Percentiles rank a stretch among this genome's conserved stretches.
phyloP scores from a whole-genome alignment of 2,329 filamentous ascomycete species.

The Thelonectria discophora region DNA sequence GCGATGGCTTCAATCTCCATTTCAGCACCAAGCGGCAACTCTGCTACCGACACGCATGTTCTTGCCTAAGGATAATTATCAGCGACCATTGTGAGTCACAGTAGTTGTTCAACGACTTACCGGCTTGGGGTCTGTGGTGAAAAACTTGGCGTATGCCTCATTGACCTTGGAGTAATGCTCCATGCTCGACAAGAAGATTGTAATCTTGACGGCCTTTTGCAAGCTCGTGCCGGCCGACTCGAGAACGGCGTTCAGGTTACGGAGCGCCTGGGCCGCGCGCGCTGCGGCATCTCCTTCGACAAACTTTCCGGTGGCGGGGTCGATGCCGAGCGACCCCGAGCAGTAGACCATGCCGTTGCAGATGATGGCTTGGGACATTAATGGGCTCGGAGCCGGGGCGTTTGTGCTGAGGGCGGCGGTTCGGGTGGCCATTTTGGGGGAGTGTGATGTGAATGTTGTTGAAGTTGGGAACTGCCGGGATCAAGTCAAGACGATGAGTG shows the following conservation, averaged over 20 bases:
- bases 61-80: constrained; percentile 49
- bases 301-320: constrained; percentile 21
- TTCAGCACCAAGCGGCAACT: constrained; percentile 74
- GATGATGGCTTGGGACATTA: constrained; percentile 31
- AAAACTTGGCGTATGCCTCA: constrained; percentile 62
- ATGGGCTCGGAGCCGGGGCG: constrained; percentile 22
- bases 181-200: constrained; percentile 73
- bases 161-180: constrained; percentile 69
- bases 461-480: too few relatives aligned
- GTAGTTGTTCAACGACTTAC: constrained; percentile 43
- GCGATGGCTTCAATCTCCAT: constrained; percentile 72
- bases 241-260: constrained; percentile 67
- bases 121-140: constrained; percentile 56
- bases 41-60: constrained; percentile 78
- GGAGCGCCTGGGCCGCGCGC: constrained; percentile 58
- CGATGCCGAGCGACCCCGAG: constrained; percentile 19
- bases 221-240: constrained; percentile 67
- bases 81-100: neutral
- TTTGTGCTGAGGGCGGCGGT: constrained; percentile 27
- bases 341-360: constrained; percentile 31
- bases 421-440: constrained; percentile 21
- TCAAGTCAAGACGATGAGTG: neutral
- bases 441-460: neutral
- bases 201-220: constrained; percentile 72
- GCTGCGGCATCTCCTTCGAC: constrained; percentile 19